Conservation (phyloP, 2,329 filamentous ascomycete species). For the Dendryphion nanum region DNA sequence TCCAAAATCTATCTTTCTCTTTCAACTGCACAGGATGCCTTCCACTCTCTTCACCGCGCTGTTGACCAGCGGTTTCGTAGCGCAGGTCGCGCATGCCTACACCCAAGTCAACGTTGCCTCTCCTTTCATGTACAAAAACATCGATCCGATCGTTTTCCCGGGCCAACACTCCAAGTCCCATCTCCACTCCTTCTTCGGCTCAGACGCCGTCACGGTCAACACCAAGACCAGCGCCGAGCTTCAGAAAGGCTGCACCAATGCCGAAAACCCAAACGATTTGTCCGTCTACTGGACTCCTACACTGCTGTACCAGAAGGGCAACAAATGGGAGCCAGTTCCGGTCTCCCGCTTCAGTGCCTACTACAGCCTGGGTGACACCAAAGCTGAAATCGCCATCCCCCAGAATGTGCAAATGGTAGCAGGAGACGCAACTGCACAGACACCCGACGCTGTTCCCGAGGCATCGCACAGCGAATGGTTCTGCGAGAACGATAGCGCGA, state of each 20-base stretch:
- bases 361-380: slow-evolving; percentile 43
- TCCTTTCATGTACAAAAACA: slow-evolving; percentile 46
- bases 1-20: slow-evolving; percentile 5
- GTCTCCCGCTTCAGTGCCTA: slow-evolving; percentile 47
- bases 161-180: slow-evolving; percentile 42
- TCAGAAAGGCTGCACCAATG: slow-evolving; percentile 46
- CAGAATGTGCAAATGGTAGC: slow-evolving; percentile 45
- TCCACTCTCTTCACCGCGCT: slow-evolving; percentile 23
- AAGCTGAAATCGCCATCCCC: slow-evolving; percentile 47
- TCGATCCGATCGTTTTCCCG: slow-evolving; percentile 46
- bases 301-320: slow-evolving; percentile 38
- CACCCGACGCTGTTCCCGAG: slow-evolving; percentile 14
- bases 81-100: slow-evolving; percentile 28
- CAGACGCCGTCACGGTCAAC: slow-evolving; percentile 42
- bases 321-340: slow-evolving; percentile 31
- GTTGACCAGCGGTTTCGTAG: slow-evolving; percentile 18
- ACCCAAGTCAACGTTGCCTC: slow-evolving; percentile 33
- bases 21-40: slow-evolving; percentile 29
- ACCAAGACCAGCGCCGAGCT: slow-evolving; percentile 40
- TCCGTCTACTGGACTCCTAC: slow-evolving; percentile 50
- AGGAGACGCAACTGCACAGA: slow-evolving; percentile 39
- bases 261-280: slow-evolving; percentile 49
- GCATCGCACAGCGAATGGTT: slow-evolving; percentile 26
- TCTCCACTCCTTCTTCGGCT: slow-evolving; percentile 48
- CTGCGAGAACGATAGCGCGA: slow-evolving; percentile 22